Conservation (phyloP, 805 yeast genomes). For the Candida wancherniae region DNA sequence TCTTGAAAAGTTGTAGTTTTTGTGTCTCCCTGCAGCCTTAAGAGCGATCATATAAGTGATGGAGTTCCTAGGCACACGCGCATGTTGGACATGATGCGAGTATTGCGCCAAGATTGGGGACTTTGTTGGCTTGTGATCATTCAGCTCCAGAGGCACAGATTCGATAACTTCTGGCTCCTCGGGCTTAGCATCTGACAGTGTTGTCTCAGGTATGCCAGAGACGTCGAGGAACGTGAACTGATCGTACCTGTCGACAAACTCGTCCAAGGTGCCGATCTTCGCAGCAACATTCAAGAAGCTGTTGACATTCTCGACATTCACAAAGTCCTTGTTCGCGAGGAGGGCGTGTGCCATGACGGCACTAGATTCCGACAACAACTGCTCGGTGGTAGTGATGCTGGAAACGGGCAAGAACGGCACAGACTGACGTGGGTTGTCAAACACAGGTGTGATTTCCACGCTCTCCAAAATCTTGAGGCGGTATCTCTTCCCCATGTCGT, state of each 20-base stretch:
- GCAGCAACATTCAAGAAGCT: conserved; percentile 49
- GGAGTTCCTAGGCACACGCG: conserved; percentile 27
- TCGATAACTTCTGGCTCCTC: no score
- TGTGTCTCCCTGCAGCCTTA: conserved; percentile 57
- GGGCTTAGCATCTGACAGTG: no score
- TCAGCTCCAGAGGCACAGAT: background rate
- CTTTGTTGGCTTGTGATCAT: no score
- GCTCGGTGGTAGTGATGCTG: conserved; percentile 32
- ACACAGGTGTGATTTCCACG: conserved; percentile 27
- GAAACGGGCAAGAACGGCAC: conserved; percentile 72
- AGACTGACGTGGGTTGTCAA: conserved; percentile 11
- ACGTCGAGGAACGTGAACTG: conserved; percentile 26
- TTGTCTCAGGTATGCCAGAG: conserved; percentile 18
- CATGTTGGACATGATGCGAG: background rate
- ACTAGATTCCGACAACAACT: conserved; percentile 65
- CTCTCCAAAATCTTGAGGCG: conserved; percentile 44
- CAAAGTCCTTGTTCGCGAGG: conserved; percentile 37
- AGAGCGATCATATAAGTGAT: conserved; percentile 57
- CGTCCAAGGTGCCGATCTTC: conserved; percentile 27
- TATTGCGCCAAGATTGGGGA: conserved; percentile 18
- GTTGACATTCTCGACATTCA: conserved; percentile 42
- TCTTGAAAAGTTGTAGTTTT: conserved; percentile 55
- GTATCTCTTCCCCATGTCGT: conserved; percentile 43
- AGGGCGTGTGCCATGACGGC: conserved; percentile 66
- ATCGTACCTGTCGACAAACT: conserved; percentile 32